These are phyloP conservation scores for Rhynchospora breviuscula DNA, from an alignment of 176 grass and related monocot species.

Conservation along the genomic window DNA sequence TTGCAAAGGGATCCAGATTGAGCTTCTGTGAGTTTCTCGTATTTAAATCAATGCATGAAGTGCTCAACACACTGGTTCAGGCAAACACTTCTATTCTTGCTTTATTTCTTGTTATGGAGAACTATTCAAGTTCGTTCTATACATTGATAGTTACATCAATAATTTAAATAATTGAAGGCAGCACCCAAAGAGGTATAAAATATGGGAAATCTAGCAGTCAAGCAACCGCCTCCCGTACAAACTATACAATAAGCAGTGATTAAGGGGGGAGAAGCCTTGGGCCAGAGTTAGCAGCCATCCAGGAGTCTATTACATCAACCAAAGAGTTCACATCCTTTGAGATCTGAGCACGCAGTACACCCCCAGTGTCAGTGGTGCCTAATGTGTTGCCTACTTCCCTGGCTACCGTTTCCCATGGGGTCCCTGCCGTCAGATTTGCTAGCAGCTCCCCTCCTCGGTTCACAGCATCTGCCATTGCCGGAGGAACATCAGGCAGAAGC, in stretches of 20 bases:
- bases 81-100: neutral
- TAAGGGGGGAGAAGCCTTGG: slow-evolving; percentile 58
- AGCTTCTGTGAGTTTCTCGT: neutral
- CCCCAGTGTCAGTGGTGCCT: slow-evolving; percentile 53
- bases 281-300: slow-evolving; percentile 78
- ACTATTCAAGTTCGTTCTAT: neutral
- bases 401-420: slow-evolving; percentile 81
- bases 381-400: slow-evolving; percentile 71
- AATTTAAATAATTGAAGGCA: neutral
- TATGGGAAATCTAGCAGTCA: neutral
- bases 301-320: slow-evolving; percentile 62
- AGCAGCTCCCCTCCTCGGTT: slow-evolving; percentile 79
- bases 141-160: neutral
- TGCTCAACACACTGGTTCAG: too few species aligned
- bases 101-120: neutral
- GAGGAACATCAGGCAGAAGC: slow-evolving; percentile 86
- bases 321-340: slow-evolving; percentile 70
- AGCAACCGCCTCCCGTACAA: neutral
- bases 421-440: slow-evolving; percentile 64
- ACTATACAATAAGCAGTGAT: slow-evolving; percentile 4
- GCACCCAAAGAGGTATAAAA: neutral
- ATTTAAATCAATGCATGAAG: neutral
- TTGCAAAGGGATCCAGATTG: neutral
- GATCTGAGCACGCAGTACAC: slow-evolving; percentile 47
- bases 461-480: slow-evolving; percentile 87